Conservation (phyloP, 768 basidiomycete species). For the Dioszegia aurantiaca region DNA sequence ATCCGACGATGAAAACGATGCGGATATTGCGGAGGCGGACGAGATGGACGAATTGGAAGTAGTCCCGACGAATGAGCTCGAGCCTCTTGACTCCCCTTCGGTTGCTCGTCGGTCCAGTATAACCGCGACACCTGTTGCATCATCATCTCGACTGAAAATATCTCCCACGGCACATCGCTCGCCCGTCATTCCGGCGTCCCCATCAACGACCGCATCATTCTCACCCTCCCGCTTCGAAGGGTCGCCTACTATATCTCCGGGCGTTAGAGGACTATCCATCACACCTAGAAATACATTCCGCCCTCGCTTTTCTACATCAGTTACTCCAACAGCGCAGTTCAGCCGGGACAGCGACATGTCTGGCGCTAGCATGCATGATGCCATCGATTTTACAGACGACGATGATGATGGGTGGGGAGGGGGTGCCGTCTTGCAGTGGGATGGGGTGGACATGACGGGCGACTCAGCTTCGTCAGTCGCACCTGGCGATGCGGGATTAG, state of each 20-base stretch:
- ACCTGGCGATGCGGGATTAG: slow-evolving; percentile 23
- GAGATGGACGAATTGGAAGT: neutral
- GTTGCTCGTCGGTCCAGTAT: too few relatives aligned
- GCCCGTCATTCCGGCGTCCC: neutral
- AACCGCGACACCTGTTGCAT: too few relatives aligned
- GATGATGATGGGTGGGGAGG: slow-evolving; percentile 36
- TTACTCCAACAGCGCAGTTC: slow-evolving; percentile 14
- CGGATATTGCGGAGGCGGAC: slow-evolving; percentile 1
- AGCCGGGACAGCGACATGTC: neutral
- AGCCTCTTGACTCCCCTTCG: too few relatives aligned
- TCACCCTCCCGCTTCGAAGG: slow-evolving; percentile 10
- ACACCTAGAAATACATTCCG: slow-evolving; percentile 12
- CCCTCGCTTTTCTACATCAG: neutral
- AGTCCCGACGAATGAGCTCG: neutral
- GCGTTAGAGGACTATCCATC: neutral
- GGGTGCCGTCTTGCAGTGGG: slow-evolving; percentile 24
- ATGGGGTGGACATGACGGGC: slow-evolving; percentile 14
- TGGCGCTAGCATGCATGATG: slow-evolving; percentile 10
- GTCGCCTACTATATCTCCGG: slow-evolving; percentile 9
- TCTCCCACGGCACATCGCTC: neutral
- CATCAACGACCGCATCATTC: neutral
- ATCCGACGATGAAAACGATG: neutral
- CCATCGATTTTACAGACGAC: slow-evolving; percentile 5
- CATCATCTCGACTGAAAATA: neutral
- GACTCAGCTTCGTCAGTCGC: slow-evolving; percentile 24